Conservation (phyloP, 2,329 filamentous ascomycete species). For the Lachnellula suecica region DNA sequence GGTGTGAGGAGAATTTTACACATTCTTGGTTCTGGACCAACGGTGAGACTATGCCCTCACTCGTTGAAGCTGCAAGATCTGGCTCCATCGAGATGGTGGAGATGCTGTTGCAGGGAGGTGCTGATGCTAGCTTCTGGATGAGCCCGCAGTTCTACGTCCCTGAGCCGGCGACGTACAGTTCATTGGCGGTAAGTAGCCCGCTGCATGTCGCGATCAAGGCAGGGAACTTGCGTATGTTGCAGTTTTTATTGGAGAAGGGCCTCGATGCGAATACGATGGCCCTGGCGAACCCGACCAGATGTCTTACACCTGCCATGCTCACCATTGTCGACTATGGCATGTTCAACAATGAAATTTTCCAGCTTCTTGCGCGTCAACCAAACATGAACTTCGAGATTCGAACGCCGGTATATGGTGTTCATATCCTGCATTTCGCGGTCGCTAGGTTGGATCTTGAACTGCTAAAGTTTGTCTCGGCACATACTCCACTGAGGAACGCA, state of each 20-base stretch:
- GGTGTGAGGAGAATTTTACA: constrained; percentile 18
- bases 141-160: constrained; percentile 9
- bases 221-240: constrained; percentile 11
- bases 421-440: constrained; percentile 23
- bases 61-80: constrained; percentile 16
- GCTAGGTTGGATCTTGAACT: constrained; percentile 18
- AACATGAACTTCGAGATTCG: constrained; percentile 18
- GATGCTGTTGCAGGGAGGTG: constrained; percentile 10
- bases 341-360: constrained; percentile 15
- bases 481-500: constrained; percentile 12
- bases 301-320: constrained; percentile 20
- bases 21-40: constrained; percentile 7
- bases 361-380: constrained; percentile 6
- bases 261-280: constrained; percentile 23
- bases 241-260: constrained; percentile 12
- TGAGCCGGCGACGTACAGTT: constrained; percentile 9
- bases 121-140: constrained; percentile 13
- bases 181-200: constrained; percentile 18
- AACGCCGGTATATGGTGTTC: constrained; percentile 18
- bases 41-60: constrained; percentile 15
- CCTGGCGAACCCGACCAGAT: constrained; percentile 18
- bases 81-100: constrained; percentile 18
- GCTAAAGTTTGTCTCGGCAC: constrained; percentile 11
- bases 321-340: constrained; percentile 11
- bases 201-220: constrained; percentile 15